Evolutionary conservation across 1,284 basidiomycete genomes (phyloP).

Genomic region (Golubevia pallescens): DNA sequence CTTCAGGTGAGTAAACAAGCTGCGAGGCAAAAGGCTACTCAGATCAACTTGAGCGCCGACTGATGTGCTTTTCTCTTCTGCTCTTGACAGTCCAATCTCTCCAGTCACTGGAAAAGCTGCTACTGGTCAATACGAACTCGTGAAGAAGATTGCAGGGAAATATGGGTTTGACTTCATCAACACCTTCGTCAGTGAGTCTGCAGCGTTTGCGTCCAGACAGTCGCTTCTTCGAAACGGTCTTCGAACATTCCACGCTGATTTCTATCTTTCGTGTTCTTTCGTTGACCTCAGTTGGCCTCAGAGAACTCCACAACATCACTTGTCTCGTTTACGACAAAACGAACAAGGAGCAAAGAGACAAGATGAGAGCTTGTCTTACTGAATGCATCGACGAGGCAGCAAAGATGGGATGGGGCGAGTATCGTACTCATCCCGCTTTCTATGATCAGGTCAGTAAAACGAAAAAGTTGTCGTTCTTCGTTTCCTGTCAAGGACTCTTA

Average conservation of each 20-base stretch:
- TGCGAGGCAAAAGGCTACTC: too few relatives aligned
- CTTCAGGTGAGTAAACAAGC: too few relatives aligned
- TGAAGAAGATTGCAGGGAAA: slow-evolving; percentile 18
- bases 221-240: background rate
- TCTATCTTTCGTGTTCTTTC: too few relatives aligned
- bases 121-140: slow-evolving; percentile 14
- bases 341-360: slow-evolving; percentile 36
- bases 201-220: background rate
- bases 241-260: too few relatives aligned
- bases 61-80: too few relatives aligned
- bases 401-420: slow-evolving; percentile 37
- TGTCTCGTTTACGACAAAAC: slow-evolving; percentile 38
- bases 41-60: too few relatives aligned
- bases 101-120: slow-evolving; percentile 26
- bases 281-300: too few relatives aligned
- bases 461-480: background rate
- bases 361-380: slow-evolving; percentile 19
- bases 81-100: slow-evolving; percentile 35
- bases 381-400: slow-evolving; percentile 34
- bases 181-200: slow-evolving; percentile 13
- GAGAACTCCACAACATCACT: background rate
- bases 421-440: background rate
- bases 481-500: slow-evolving; percentile 21
- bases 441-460: slow-evolving; percentile 9
- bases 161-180: slow-evolving; percentile 39